A percentile compares a stretch with the other conserved stretches of the same genome.
Evolutionary conservation across 2,329 filamentous ascomycete species (phyloP).

Genomic region (Monosporascus sp.): DNA sequence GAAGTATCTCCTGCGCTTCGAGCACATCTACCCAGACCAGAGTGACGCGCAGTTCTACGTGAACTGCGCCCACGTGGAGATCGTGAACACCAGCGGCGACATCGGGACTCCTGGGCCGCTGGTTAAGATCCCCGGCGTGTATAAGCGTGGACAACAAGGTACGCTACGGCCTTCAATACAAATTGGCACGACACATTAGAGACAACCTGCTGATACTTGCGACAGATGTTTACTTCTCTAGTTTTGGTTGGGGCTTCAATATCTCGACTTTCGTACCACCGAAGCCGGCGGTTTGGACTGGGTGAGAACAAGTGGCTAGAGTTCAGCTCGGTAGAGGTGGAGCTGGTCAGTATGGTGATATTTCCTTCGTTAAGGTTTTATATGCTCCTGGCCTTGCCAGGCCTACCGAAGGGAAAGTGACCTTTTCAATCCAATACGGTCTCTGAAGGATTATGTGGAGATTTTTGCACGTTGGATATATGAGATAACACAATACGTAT

Average conservation of each 20-base stretch:
- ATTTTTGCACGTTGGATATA: too few species aligned
- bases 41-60: neutral
- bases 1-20: neutral
- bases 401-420: too few species aligned
- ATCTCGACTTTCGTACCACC: conserved; percentile 1
- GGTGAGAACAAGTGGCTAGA: neutral
- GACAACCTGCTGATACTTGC: neutral
- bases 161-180: neutral
- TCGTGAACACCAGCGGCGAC: neutral
- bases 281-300: neutral
- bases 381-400: too few species aligned
- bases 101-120: neutral
- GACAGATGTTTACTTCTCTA: neutral
- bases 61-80: neutral
- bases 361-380: too few species aligned
- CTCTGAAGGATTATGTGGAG: too few species aligned
- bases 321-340: too few species aligned
- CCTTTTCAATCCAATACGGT: too few species aligned
- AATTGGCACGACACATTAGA: too few species aligned
- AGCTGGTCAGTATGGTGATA: too few species aligned
- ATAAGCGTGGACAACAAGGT: neutral
- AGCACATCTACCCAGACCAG: neutral
- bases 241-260: conserved; percentile 1
- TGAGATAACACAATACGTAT: too few species aligned
- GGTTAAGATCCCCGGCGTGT: neutral